Base-by-base conservation (phyloP, 371 early-diverging fungal genomes). In the Dichotomocladium elegans region DNA sequence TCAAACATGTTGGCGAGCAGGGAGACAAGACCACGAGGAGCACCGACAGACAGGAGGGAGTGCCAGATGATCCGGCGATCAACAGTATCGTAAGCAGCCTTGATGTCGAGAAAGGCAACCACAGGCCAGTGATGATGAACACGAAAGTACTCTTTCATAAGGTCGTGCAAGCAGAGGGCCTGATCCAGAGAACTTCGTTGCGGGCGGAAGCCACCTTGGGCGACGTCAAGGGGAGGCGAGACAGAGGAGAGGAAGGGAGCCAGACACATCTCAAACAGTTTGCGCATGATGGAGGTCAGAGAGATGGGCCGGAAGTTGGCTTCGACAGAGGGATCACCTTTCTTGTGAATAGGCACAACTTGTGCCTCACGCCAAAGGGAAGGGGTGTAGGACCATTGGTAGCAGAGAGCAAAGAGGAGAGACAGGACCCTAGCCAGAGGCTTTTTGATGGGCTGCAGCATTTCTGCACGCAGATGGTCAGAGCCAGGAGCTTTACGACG, bases 141-240 rank as follows among this genome's bases (percentile, higher is more conserved):
- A 10, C 4, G 12, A n/a, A 10, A 21, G 46, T 53, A 21, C 4
- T 22, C 6, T 14, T 27, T 15, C 15, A 30, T 34, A 7, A 62
- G 24, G 15, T 60, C 61, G 24, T 60, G 65, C 0, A 64, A 54
- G 37, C 58, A 61, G 0, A 64, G 28, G 2, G 63, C 61, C 50
- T 64, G 68, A 25, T 63, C 65, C 1, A 68, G 47, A 14, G 64
- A 33, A 53, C 66, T 50, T 4, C 63, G 51, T 2, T 37, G 28
- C 3, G 40, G 41, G 1, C 60, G 60, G 29, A 72, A 72, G 5
- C 68, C 65, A 41, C 63, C 68, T 53, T 72, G 66, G 2, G 59
- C 65, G 0, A 56, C 15, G 27, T 71, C 49, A 2, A 58, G 22
- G 4, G 47, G 17, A 0, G 52, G 52, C 12, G 51, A 50, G 6